Conservation (phyloP, 345 rosid genomes). For the Linum usitatissimum region DNA sequence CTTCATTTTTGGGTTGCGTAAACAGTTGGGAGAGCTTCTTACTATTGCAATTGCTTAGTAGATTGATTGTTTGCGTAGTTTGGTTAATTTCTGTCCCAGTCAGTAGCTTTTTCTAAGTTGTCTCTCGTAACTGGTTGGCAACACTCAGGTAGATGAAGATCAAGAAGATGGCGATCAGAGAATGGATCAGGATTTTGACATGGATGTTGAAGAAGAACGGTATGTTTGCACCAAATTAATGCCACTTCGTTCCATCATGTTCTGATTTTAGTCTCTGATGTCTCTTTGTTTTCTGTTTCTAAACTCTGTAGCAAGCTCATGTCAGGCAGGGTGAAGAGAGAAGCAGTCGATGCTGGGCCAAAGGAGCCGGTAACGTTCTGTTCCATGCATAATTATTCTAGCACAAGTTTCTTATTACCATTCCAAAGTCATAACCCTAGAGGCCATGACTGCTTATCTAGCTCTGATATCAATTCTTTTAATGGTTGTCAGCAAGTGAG, state of each 20-base stretch:
- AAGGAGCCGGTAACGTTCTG: constrained; percentile 44
- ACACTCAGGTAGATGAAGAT: constrained; percentile 58
- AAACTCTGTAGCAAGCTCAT: constrained; percentile 48
- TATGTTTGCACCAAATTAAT: constrained; percentile 15
- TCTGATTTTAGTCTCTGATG: neutral
- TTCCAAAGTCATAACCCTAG: neutral
- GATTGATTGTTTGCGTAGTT: neutral
- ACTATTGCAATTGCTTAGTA: neutral
- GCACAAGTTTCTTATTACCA: neutral
- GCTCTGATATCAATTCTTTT: neutral
- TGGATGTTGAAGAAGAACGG: constrained; percentile 72
- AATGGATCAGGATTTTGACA: constrained; percentile 74
- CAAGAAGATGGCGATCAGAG: constrained; percentile 73
- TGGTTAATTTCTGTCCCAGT: neutral
- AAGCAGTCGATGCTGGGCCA: constrained; percentile 45
- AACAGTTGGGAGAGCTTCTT: too few relatives aligned
- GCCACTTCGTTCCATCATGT: neutral
- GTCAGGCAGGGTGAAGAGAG: constrained; percentile 70
- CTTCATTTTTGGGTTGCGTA: neutral
- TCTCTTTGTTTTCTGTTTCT: constrained; percentile 6
- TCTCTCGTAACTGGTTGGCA: constrained; percentile 8
- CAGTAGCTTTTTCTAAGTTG: neutral
- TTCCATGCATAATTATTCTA: neutral
- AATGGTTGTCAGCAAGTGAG: too few relatives aligned
- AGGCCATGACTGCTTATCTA: neutral